Percentiles rank a stretch among this genome's conserved stretches.
phyloP scores from a whole-genome alignment of 371 early-diverging fungal genomes.

The Amoeboaphelidium protococcarum region DNA sequence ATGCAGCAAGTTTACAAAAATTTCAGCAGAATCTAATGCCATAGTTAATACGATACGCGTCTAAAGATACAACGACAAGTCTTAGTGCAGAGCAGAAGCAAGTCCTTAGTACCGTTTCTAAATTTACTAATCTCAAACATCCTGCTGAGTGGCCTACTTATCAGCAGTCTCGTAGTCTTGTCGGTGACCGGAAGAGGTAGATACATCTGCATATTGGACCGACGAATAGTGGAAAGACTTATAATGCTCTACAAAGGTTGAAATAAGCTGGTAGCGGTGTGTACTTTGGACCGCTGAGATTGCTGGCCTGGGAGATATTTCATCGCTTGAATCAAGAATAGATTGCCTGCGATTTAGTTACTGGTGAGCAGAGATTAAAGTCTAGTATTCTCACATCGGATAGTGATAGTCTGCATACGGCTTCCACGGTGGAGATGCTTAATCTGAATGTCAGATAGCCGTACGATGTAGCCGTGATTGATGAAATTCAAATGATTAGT shows the following conservation, averaged over 20 bases:
- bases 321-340: conserved; percentile 45
- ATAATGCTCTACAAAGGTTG: conserved; percentile 49
- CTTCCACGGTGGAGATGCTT: conserved; percentile 81
- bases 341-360: conserved; percentile 48
- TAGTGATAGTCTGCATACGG: conserved; percentile 13
- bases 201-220: conserved; percentile 95
- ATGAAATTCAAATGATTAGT: conserved; percentile 85
- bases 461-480: conserved; percentile 70
- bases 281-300: conserved; percentile 73
- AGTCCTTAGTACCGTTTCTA: no score
- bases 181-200: no score
- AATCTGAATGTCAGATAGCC: conserved; percentile 18
- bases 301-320: conserved; percentile 80
- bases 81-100: no score
- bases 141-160: no score
- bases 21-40: no score
- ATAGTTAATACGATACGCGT: no score
- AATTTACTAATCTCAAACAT: no score
- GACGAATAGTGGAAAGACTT: conserved; percentile 90
- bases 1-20: no score
- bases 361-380: conserved; percentile 68
- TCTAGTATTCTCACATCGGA: conserved; percentile 4
- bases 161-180: no score
- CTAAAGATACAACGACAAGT: no score
- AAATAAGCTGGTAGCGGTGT: conserved; percentile 32